Base-by-base conservation (phyloP, 2,329 filamentous ascomycete species). In the Bipolaris bicolor region DNA sequence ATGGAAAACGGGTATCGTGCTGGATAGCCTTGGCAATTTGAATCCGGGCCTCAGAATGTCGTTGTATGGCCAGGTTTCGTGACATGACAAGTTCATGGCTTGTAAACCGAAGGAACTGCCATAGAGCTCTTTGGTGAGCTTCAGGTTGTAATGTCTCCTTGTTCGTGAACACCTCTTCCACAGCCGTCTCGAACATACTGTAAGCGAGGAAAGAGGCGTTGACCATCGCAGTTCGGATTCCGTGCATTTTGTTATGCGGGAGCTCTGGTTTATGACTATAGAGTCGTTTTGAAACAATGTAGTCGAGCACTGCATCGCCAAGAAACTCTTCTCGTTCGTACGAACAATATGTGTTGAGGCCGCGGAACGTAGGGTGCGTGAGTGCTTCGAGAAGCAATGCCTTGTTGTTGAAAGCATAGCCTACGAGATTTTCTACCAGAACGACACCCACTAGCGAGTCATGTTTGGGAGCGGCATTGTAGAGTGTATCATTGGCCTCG, bases 311-410 rank as follows among this genome's bases (percentile, higher is more conserved):
- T 0, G 92, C 86, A 66, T 98, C 94, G 1, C 94, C 94, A 0
- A 97, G 79, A 67, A 95, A 97, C 70, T 97, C 94, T 1, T 97
- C 83, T 0, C 92, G 85, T 64, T 97, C 90, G 66, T 88, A 87
- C 0, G 83, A 84, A 34, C 77, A 74, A 4, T 82, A 79, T 15
- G 78, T 75, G 29, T 79, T 62, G 1, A 66, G 65, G 1, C 71
- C 72, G 0, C 39, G 80, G 49, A 81, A 82, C 0, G 90, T 93
- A 0, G 86, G 80, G 69, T 97, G 93, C 0, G 92, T 97, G 48
- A 94, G 80, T 2, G 93, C 90, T 77, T 97, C 91, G 0, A 90
- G 69, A 0, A 97, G 81, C 0, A 97, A 79, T 0, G 81, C 71
- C 61, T 88, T 68, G 64, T 90, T 88, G 1, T 62, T 76, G 74